Percentiles rank a stretch among this genome's conserved stretches.
These are phyloP conservation scores for Sarcomyxa edulis DNA, from an alignment of 768 basidiomycete species.

Conservation along the genomic window DNA sequence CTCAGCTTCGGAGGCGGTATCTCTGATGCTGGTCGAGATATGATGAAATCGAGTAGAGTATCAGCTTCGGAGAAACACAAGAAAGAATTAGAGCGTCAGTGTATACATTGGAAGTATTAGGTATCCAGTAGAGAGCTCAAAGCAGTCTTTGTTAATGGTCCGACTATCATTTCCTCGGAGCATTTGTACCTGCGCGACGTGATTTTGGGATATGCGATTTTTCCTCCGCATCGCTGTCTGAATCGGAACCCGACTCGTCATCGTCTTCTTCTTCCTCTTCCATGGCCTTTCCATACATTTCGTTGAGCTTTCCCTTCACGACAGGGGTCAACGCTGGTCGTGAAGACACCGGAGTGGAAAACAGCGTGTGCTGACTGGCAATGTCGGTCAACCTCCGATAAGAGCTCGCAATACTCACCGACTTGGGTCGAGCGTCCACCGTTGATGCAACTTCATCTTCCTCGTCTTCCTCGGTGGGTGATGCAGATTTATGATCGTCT, in stretches of 20 bases:
- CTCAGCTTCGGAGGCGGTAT: background rate
- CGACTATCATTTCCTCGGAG: too few relatives aligned
- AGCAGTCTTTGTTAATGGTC: conserved; percentile 1
- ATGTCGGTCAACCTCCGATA: conserved; percentile 54
- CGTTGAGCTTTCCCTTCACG: conserved; percentile 21
- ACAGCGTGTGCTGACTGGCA: conserved; percentile 32
- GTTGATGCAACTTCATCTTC: conserved; percentile 35
- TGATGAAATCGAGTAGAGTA: background rate
- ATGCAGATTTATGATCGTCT: conserved; percentile 12
- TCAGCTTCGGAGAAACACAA: background rate
- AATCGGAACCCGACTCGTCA: conserved; percentile 33
- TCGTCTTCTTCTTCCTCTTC: conserved; percentile 32
- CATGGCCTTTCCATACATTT: conserved; percentile 31
- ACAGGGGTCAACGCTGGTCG: conserved; percentile 24
- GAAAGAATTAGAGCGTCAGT: background rate
- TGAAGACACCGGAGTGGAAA: conserved; percentile 22
- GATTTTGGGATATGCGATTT: conserved; percentile 59
- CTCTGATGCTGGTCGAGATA: conserved; percentile 1
- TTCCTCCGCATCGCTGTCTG: conserved; percentile 22
- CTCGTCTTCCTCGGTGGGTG: conserved; percentile 34
- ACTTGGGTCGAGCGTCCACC: too few relatives aligned
- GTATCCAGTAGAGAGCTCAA: background rate
- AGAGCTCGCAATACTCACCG: too few relatives aligned
- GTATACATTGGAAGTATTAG: background rate
- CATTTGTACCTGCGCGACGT: conserved; percentile 43